Base-by-base conservation (phyloP, 179 eudicot species). In the Spinacia oleracea region DNA sequence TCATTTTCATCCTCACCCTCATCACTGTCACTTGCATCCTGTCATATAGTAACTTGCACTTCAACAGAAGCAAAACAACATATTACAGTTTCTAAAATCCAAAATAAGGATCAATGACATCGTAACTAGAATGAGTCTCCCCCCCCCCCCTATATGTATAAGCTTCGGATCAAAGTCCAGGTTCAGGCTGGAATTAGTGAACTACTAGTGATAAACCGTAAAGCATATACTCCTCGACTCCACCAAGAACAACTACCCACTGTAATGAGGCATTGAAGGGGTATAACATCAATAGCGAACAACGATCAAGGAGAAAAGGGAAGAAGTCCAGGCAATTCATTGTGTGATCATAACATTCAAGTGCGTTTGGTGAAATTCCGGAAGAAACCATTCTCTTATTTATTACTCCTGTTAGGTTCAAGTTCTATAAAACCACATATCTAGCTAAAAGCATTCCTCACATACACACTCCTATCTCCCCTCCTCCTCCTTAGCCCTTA, bases 11-110 rank as follows among this genome's bases (percentile, higher is more conserved):
- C 86, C 25, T 80, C 78, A 7, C 76, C 85, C 12, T 86, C 85
- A n/a, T 86, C 89, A 38, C 86, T 85, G 27, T 81, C 85, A 82
- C 55, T 72, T 75, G 58, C 80, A 75, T 64, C 83, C 94, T 89
- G 82, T n/a, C 38, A 56, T 48, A 60, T 34, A 40, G 51, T 0
- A 59, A 43, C 27, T 29, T 20, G 55, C 35, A 14, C 7, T 27
- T 73, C 48, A n/a, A 43, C 56, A 23, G 14, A 14, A 35, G n/a
- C 21, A 21, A 73, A 64, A 8, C 9, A 9, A 12, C 7, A 42
- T 4, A 75, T 9, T 15, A 27, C 6, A 43, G 27, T 46, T 79
- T 25, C 43, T 64, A 74, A 11, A 77, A 62, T 56, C 21, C 46
- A 9, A 25, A 12, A 50, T 31, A 20, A 42, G 45, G 18, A 77